Conservation (phyloP, 2,329 filamentous ascomycete genomes). For the Neofusicoccum umdonicola region DNA sequence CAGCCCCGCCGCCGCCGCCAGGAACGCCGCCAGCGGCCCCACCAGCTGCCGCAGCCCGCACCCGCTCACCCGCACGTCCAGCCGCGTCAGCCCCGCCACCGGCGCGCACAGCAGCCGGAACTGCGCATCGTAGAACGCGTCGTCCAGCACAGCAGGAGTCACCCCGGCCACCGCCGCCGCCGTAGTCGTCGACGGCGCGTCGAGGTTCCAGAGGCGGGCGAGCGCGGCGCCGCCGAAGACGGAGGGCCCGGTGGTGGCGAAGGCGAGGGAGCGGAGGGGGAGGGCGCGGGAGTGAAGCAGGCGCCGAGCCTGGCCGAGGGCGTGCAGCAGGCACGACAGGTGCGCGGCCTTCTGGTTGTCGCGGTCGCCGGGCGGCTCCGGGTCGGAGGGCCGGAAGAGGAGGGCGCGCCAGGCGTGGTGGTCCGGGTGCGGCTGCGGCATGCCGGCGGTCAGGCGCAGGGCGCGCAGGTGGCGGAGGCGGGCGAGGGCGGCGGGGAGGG, state of each 20-base stretch:
- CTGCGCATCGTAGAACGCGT: neutral
- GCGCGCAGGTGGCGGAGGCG: neutral
- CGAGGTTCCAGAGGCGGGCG: neutral
- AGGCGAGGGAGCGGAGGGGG: neutral
- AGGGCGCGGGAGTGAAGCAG: neutral
- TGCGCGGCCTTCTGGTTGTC: neutral
- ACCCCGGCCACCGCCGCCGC: neutral
- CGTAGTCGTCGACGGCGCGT: neutral
- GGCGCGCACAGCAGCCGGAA: neutral
- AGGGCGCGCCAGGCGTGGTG: neutral
- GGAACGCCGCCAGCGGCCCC: neutral
- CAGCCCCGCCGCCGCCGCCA: neutral
- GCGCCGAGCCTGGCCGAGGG: neutral
- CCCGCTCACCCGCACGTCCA: neutral
- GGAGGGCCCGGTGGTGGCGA: neutral
- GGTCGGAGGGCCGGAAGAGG: neutral
- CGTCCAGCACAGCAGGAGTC: neutral
- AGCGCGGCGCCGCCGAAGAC: neutral
- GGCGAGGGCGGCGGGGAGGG: neutral
- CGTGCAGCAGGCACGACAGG: neutral
- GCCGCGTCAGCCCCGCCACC: neutral
- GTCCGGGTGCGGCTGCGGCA: neutral
- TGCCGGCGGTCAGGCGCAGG: neutral
- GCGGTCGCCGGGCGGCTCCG: neutral
- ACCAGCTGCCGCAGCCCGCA: neutral